Evolutionary conservation across 345 rosid species (phyloP), one percentile per base, ranked within the genome.

Genomic region (Hibiscus mutabilis): DNA sequence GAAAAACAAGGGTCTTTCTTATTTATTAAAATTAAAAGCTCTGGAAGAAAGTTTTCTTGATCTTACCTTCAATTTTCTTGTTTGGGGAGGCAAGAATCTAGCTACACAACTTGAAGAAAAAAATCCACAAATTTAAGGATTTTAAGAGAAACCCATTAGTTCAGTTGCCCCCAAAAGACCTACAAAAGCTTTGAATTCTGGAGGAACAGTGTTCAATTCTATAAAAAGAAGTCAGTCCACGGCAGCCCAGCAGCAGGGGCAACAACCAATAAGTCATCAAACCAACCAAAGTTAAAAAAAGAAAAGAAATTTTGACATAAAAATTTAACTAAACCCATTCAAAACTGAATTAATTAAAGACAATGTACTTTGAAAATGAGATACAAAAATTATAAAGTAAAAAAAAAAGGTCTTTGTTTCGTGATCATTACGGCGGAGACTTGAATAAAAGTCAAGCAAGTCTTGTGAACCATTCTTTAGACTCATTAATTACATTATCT

Each of bases 61-160:
- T 37, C 42, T 74, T 58, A 62, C 83, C 78, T 73, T 42, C 18
- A 66, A 73, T 60, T 33, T n/a, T 12, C 27, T 46, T 16, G 52
- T 53, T 2, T 15, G 65, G 46, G 51, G 40, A 35, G 40, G 9
- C 10, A 7, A 35, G 40, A 35, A 35, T 35, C 40, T 35, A 6
- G 40, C 40, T 35, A 35, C 40, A 35, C 12, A 69, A 64, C 27
- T 69, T 29, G 68, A 35, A 46, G 18, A 16, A 19, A 61, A 42
- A 8, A 6, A 35, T 35, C 35, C 40, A 35, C 40, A 57, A 61
- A 53, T 22, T 62, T 35, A 56, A 29, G 46, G 42, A 71, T 31
- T 73, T 57, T 25, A 42, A 55, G 65, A 57, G 42, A 27, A 49
- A 44, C 66, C 76, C 65, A 16, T 37, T 3, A 40, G 21, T 22